Conservation (phyloP, 768 basidiomycete species). For the Xerocomellus dryophilus region DNA sequence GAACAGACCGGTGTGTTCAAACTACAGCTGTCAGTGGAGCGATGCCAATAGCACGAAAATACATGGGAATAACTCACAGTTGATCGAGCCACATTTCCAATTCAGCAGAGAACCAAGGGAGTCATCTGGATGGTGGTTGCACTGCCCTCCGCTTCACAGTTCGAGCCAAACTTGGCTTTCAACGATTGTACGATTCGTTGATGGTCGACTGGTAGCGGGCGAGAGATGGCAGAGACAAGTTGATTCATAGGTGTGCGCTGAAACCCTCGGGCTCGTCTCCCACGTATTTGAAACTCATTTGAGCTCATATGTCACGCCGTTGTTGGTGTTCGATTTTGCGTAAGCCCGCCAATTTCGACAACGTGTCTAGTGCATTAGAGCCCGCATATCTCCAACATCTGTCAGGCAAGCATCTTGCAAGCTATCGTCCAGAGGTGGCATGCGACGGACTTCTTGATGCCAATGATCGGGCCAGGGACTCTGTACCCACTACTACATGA, state of each 20-base stretch:
- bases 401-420: constrained; percentile 1
- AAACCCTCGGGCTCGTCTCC: constrained; percentile 19
- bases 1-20: constrained; percentile 1
- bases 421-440: constrained; percentile 5
- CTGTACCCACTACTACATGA: constrained; percentile 14
- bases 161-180: constrained; percentile 2
- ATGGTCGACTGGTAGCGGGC: neutral
- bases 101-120: constrained; percentile 3
- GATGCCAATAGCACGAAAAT: constrained; percentile 7
- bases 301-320: constrained; percentile 6
- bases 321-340: constrained; percentile 11
- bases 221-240: neutral
- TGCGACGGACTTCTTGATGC: constrained; percentile 1
- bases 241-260: constrained; percentile 8
- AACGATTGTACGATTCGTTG: neutral
- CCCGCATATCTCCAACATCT: neutral
- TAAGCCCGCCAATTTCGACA: constrained; percentile 11
- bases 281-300: constrained; percentile 20
- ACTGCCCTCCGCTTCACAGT: constrained; percentile 11
- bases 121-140: neutral
- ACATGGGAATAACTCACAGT: neutral
- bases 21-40: constrained; percentile 1
- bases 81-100: constrained; percentile 26
- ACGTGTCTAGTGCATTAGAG: constrained; percentile 13
- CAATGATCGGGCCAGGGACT: constrained; percentile 21